Evolutionary conservation across 257 asterid genomes (phyloP).

Genomic region (Solanum peruvianum): DNA sequence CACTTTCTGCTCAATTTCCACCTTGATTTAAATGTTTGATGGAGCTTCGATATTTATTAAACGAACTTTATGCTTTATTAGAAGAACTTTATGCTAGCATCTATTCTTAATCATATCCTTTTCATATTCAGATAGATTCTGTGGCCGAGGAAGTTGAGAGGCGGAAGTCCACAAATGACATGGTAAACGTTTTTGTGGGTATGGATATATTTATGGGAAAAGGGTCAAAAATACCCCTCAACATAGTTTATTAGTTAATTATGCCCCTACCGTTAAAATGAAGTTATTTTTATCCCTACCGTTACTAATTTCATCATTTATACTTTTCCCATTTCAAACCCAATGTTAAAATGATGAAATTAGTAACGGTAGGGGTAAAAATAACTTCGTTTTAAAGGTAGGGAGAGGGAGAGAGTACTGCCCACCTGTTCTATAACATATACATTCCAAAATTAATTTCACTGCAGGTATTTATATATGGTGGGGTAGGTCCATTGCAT

Average conservation of each 20-base stretch:
- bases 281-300: too few relatives aligned
- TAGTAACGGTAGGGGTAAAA: too few relatives aligned
- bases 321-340: too few relatives aligned
- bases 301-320: too few relatives aligned
- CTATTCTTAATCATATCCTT: background rate
- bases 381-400: too few relatives aligned
- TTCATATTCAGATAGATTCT: slow-evolving; percentile 59
- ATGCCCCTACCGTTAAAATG: too few relatives aligned
- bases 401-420: background rate
- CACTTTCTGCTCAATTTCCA: background rate
- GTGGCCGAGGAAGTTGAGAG: slow-evolving; percentile 91
- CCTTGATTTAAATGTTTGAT: background rate
- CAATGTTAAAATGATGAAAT: too few relatives aligned
- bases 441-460: background rate
- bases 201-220: background rate
- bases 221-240: too few relatives aligned
- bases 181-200: slow-evolving; percentile 23
- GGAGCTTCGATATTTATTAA: background rate
- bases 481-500: slow-evolving; percentile 86
- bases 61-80: background rate
- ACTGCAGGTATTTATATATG: slow-evolving; percentile 71
- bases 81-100: background rate
- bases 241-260: too few relatives aligned
- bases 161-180: slow-evolving; percentile 49
- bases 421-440: background rate